Base-by-base conservation (phyloP, 163 green algal genomes). In the Chlorella variabilis region DNA sequence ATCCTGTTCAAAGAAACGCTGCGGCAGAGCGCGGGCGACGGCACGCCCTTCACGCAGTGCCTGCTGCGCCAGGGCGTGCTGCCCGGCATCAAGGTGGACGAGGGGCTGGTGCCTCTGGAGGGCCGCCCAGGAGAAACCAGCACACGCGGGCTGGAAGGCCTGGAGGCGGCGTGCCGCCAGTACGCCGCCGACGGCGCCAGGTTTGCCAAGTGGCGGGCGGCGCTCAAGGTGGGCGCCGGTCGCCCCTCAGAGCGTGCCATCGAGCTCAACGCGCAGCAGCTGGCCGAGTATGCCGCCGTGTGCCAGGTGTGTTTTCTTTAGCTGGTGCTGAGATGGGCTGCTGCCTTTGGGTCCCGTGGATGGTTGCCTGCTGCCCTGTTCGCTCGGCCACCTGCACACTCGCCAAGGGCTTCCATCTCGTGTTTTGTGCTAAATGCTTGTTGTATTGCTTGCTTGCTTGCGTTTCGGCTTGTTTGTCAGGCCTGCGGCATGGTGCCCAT, bases 1-100 rank as follows among this genome's bases (percentile, higher is more conserved):
- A 98, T 98, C 75, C 76, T 98, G 80, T 97, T 93, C 88, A 93
- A 95, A 80, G 90, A 98, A 77, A 91, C 93, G 18, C 83, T 97
- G 38, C 78, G 81, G 15, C 92, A 97, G 81, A 73, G 41, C 11
- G 84, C 86, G 21, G 59, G 74, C 9, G 88, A 93, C 49, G 92
- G 92, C 34, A 88, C 82, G 29, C 74, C 85, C 3, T 98, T 98
- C 84, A 86, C 94, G 11, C 77, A 96, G 0, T 90, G 84, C 62
- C 85, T 98, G 34, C 82, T 27, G 15, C 56, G 85, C 21, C 86
- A 91, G 56, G 92, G 92, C 6, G 85, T 97, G 31, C 56, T 97
- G 36, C 69, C 88, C 8, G 94, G 94, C 71, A 91, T 98, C 65
- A 98, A 98, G 39, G 93, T 97, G 6, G 94, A 97, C 73, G 88